A percentile compares a stretch with the other conserved stretches of the same genome.
phyloP scores from a whole-genome alignment of 352 stramenopile species.

The Phytophthora brassicae region DNA sequence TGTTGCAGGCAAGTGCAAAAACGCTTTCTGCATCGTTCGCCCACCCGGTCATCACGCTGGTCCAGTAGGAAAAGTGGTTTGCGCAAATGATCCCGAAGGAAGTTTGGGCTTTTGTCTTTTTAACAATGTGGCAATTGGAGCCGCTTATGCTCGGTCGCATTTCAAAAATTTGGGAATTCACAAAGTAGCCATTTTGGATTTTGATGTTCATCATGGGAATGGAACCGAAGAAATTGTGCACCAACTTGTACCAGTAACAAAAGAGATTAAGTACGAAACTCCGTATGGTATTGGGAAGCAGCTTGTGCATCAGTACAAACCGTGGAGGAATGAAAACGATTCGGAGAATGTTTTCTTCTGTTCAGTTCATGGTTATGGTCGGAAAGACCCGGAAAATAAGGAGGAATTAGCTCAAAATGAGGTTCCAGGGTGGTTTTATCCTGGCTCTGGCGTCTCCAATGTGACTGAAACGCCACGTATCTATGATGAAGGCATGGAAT shows the following conservation, averaged over 20 bases:
- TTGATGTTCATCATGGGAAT: slow-evolving; percentile 99
- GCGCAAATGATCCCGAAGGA: slow-evolving; percentile 88
- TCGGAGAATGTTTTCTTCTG: slow-evolving; percentile 96
- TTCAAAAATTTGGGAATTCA: slow-evolving; percentile 91
- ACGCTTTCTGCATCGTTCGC: slow-evolving; percentile 96
- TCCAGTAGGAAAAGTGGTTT: slow-evolving; percentile 92
- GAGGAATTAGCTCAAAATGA: slow-evolving; percentile 29
- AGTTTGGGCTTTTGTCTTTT: slow-evolving; percentile 96
- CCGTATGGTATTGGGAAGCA: slow-evolving; percentile 90
- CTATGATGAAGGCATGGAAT: slow-evolving; percentile 64
- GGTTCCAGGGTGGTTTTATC: slow-evolving; percentile 76
- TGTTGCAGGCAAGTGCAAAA: slow-evolving; percentile 88
- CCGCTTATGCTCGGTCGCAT: slow-evolving; percentile 93
- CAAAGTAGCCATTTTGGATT: slow-evolving; percentile 96
- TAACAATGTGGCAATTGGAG: slow-evolving; percentile 98
- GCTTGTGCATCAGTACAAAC: slow-evolving; percentile 90
- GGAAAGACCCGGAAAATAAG: slow-evolving; percentile 68
- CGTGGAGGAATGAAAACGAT: slow-evolving; percentile 95
- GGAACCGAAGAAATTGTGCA: slow-evolving; percentile 96
- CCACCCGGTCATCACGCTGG: slow-evolving; percentile 97
- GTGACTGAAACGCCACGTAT: slow-evolving; percentile 51
- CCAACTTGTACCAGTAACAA: slow-evolving; percentile 88
- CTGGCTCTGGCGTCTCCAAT: slow-evolving; percentile 58
- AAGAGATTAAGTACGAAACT: slow-evolving; percentile 85
- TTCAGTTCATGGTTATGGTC: slow-evolving; percentile 82